Conservation (phyloP, 2,329 filamentous ascomycete genomes). For the Raffaelea albimanens region DNA sequence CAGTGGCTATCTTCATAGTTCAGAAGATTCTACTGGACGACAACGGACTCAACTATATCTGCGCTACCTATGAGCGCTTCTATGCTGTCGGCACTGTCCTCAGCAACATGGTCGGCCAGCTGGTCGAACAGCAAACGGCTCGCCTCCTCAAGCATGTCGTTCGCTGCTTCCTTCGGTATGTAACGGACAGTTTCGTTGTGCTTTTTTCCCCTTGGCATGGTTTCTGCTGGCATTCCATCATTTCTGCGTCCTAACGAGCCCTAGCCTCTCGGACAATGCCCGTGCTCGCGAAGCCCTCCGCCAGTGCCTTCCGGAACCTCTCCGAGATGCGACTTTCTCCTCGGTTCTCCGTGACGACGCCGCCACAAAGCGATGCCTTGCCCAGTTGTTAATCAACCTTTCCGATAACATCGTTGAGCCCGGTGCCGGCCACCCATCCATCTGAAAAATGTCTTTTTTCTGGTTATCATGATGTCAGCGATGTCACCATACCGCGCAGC, state of each 20-base stretch:
- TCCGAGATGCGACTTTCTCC: slow-evolving; percentile 96
- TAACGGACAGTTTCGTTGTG: no score
- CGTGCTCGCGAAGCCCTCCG: slow-evolving; percentile 88
- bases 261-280: slow-evolving; percentile 86
- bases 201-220: neutral
- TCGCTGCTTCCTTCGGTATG: slow-evolving; percentile 86
- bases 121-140: slow-evolving; percentile 96
- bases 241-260: neutral
- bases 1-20: slow-evolving; percentile 97
- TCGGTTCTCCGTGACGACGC: slow-evolving; percentile 94
- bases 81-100: slow-evolving; percentile 96
- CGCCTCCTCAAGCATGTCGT: slow-evolving; percentile 95
- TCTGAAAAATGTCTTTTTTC: slow-evolving; percentile 2
- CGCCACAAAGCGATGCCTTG: slow-evolving; percentile 92
- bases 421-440: slow-evolving; percentile 16
- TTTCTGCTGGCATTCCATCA: neutral
- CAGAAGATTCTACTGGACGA: slow-evolving; percentile 98
- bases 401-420: slow-evolving; percentile 70
- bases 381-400: slow-evolving; percentile 93
- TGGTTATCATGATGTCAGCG: no score
- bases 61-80: slow-evolving; percentile 96
- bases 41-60: slow-evolving; percentile 94
- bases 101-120: slow-evolving; percentile 96
- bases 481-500: no score
- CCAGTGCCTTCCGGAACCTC: slow-evolving; percentile 93